Evolutionary conservation across 2,329 filamentous ascomycete genomes (phyloP), one percentile per base, ranked within the genome.

Genomic region (Aspergillus tanneri): DNA sequence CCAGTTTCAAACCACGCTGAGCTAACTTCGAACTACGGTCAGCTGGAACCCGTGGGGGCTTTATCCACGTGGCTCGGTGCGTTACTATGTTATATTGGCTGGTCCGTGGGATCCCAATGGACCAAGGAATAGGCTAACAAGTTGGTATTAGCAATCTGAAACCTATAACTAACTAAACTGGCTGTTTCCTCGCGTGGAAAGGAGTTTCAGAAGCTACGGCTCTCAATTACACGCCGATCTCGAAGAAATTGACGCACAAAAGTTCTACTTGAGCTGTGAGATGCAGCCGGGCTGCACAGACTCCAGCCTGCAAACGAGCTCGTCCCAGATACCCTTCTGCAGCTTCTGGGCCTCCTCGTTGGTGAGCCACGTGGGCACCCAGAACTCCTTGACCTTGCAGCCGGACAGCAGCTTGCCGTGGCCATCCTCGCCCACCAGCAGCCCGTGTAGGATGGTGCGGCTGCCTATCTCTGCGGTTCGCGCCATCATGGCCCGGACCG

Each of bases 381-480:
- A 47, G 23, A 25, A 37, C 4, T 47, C 45, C 45, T 47, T 36
- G 12, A 47, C 28, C 38, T 47, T 27, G 30, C 45, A 47, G 7
- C 37, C 38, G 19, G 38, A 42, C n/a, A 47, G 22, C 23, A 47
- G 22, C 23, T 42, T 42, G 5, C 63, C 65, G 47, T 69, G 66
- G 6, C 55, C 61, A 22, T 64, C 60, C 10, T 53, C 43, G 6
- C 59, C 64, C 3, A 48, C 64, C 18, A 56, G 53, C 11, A 57
- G 56, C n/a, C 52, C 66, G 55, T 61, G 49, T 8, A 69, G 41
- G 16, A 69, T 46, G 2, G 64, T 68, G 5, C 66, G 53, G 21
- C 62, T 61, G 21, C 64, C 66, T 16, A 55, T 59, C 43, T 68
- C 66, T 0, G 63, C 52, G 1, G 59, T 64, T 18, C 66, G 52